Conservation (phyloP, 495 filamentous ascomycete genomes). For the Chaetomium tenue region DNA sequence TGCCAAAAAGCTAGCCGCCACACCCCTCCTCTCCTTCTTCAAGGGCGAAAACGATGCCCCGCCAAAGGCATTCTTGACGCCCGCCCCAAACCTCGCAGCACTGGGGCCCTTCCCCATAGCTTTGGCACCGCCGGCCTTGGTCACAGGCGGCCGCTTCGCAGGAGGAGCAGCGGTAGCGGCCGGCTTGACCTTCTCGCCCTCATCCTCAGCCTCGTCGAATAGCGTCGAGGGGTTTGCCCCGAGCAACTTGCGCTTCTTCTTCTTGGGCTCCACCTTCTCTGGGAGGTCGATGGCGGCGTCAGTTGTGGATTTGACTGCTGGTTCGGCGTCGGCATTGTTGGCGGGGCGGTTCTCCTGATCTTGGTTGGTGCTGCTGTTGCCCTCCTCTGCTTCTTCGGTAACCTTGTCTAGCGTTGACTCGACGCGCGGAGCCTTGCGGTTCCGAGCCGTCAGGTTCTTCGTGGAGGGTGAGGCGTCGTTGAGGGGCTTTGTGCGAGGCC, state of each 20-base stretch:
- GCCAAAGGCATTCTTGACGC: slow-evolving; percentile 41
- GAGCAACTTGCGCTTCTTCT: slow-evolving; percentile 70
- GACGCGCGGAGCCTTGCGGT: slow-evolving; percentile 25
- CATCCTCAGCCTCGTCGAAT: slow-evolving; percentile 76
- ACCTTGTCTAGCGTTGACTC: slow-evolving; percentile 49
- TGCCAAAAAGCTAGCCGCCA: slow-evolving; percentile 54
- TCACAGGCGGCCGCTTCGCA: slow-evolving; percentile 35
- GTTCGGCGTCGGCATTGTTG: background rate
- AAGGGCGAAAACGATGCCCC: slow-evolving; percentile 70
- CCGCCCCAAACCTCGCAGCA: slow-evolving; percentile 23
- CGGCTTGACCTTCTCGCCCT: slow-evolving; percentile 44
- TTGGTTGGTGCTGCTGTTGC: slow-evolving; percentile 20
- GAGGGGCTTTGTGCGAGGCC: slow-evolving; percentile 40
- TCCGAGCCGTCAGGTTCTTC: slow-evolving; percentile 40
- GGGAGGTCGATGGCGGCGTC: background rate
- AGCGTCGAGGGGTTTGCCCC: slow-evolving; percentile 60
- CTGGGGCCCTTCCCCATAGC: slow-evolving; percentile 21
- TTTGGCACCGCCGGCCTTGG: slow-evolving; percentile 34
- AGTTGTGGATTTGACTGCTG: background rate
- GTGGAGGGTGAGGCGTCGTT: slow-evolving; percentile 41
- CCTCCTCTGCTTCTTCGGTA: slow-evolving; percentile 41
- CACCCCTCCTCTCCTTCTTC: slow-evolving; percentile 69
- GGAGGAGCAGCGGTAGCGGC: slow-evolving; percentile 11
- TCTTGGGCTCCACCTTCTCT: slow-evolving; percentile 50
- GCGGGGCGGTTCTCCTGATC: slow-evolving; percentile 29